Conservation (phyloP, 2,329 filamentous ascomycete genomes). For the Claviceps arundinis region DNA sequence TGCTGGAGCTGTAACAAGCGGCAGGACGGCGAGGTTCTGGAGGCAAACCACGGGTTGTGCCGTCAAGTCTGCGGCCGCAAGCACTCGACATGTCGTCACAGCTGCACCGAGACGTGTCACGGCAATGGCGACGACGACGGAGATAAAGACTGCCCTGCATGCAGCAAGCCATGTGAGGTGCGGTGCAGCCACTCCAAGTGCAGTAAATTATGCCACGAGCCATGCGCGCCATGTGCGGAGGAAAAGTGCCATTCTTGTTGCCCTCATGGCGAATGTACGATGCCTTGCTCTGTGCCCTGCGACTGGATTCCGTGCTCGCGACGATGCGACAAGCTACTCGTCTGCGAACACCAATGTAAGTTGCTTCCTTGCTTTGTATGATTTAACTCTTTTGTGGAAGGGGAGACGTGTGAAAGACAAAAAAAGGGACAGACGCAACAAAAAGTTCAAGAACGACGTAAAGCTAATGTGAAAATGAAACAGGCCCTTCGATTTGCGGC, state of each 20-base stretch:
- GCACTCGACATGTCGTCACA: conserved; percentile 43
- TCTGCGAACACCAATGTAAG: conserved; percentile 47
- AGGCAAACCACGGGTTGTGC: conserved; percentile 34
- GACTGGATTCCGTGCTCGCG: conserved; percentile 50
- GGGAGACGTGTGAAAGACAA: too few relatives aligned
- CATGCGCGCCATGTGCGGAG: conserved; percentile 48
- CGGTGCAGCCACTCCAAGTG: conserved; percentile 45
- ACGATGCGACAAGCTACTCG: conserved; percentile 39
- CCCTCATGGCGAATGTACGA: conserved; percentile 34
- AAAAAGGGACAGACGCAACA: too few relatives aligned
- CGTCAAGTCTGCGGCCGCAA: conserved; percentile 32
- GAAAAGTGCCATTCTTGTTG: conserved; percentile 39
- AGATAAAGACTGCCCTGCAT: conserved; percentile 29
- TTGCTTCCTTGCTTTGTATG: not conserved
- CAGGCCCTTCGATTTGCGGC: conserved; percentile 46
- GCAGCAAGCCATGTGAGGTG: conserved; percentile 37
- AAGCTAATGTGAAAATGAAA: not conserved
- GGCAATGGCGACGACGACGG: conserved; percentile 13
- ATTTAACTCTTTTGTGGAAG: not conserved
- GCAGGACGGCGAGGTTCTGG: conserved; percentile 15
- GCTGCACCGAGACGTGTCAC: conserved; percentile 41
- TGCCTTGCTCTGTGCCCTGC: conserved; percentile 56
- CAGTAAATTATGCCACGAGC: conserved; percentile 39
- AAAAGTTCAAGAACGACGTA: not conserved
- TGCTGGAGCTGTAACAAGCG: conserved; percentile 37